phyloP scores from a whole-genome alignment of 331 rosid species.

The Acacia pycnantha region DNA sequence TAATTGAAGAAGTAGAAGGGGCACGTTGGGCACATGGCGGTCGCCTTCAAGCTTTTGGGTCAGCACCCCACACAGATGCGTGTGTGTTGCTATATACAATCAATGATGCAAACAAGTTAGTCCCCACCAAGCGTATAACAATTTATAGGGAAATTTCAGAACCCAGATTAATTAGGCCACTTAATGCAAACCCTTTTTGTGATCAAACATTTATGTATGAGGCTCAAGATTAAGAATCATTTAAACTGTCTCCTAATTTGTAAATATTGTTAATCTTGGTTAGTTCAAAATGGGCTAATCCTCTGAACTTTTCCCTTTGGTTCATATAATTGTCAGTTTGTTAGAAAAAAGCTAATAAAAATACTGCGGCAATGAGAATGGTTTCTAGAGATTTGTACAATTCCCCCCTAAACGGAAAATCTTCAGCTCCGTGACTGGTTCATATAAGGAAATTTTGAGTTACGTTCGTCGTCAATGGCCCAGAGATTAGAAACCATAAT shows the following conservation, averaged over 20 bases:
- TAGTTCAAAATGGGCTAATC: constrained; percentile 17
- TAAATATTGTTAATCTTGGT: neutral
- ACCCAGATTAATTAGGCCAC: neutral
- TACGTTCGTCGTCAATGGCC: constrained; percentile 21
- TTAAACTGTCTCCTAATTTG: neutral
- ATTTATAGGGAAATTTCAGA: neutral
- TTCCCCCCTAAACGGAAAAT: constrained; percentile 24
- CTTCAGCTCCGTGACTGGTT: constrained; percentile 9
- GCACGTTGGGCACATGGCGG: constrained; percentile 42
- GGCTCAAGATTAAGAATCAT: neutral
- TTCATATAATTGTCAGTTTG: constrained; percentile 34
- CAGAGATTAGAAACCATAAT: constrained; percentile 16
- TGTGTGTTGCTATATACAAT: neutral
- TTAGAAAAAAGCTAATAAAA: constrained; percentile 11
- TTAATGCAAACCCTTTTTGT: neutral
- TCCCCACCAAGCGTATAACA: constrained; percentile 10
- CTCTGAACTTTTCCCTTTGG: neutral
- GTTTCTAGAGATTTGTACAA: constrained; percentile 18
- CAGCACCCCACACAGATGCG: constrained; percentile 19
- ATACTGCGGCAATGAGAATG: constrained; percentile 16
- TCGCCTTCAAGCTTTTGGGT: constrained; percentile 43
- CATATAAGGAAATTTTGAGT: constrained; percentile 22
- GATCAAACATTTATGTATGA: constrained; percentile 7
- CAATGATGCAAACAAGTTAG: constrained; percentile 24
- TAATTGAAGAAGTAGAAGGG: constrained; percentile 20